Evolutionary conservation across 768 basidiomycete species (phyloP).

Genomic region (Mycena galopus): DNA sequence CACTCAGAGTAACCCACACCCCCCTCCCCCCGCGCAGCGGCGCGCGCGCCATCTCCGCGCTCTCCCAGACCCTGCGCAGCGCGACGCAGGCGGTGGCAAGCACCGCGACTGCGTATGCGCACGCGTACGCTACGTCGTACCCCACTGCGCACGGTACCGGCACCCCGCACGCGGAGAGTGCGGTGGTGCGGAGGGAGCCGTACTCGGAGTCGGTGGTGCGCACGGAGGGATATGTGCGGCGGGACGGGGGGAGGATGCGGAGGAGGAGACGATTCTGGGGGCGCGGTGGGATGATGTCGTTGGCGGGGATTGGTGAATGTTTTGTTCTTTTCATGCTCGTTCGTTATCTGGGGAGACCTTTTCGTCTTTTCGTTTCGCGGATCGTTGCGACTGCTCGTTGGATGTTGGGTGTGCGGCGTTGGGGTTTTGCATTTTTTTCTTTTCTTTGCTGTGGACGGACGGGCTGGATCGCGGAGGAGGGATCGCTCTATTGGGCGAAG

Average conservation of each 20-base stretch:
- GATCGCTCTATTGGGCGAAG: too few relatives aligned
- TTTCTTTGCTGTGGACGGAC: too few relatives aligned
- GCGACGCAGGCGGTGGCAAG: constrained; percentile 24
- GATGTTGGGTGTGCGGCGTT: too few relatives aligned
- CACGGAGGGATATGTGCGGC: neutral
- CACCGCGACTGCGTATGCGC: constrained; percentile 16
- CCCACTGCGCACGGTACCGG: neutral
- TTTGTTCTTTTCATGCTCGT: neutral
- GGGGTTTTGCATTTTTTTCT: too few relatives aligned
- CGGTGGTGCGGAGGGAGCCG: neutral
- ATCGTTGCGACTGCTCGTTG: too few relatives aligned
- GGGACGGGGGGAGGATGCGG: neutral
- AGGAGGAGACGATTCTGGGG: constrained; percentile 17
- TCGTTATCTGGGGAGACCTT: neutral
- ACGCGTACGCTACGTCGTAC: neutral
- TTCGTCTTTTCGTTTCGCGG: constrained; percentile 2
- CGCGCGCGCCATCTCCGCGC: constrained; percentile 30
- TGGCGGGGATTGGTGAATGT: neutral
- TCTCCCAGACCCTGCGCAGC: constrained; percentile 25
- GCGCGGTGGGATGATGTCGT: constrained; percentile 32
- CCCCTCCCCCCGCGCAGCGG: neutral
- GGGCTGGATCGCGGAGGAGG: too few relatives aligned
- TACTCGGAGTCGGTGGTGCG: neutral
- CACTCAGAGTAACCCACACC: neutral
- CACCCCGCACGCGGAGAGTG: neutral